Conservation (phyloP, 495 filamentous ascomycete genomes). For the Baudoinia panamericana region DNA sequence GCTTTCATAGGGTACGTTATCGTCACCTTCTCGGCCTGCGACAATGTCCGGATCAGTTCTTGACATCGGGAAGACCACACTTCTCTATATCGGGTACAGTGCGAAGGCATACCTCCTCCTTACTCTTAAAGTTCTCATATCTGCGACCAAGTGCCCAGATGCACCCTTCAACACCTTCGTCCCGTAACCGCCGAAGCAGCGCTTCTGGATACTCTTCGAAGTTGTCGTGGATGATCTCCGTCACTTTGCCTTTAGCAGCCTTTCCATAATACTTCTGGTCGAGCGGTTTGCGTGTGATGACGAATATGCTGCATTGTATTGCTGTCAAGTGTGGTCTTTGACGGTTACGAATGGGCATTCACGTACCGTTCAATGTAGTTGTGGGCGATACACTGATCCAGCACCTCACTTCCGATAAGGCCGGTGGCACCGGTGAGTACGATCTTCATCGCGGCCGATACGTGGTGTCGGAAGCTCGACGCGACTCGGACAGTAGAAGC, state of each 20-base stretch:
- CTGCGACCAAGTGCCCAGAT: constrained; percentile 14
- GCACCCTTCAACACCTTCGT: constrained; percentile 16
- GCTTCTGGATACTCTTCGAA: constrained; percentile 13
- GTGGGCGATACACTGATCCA: constrained; percentile 17
- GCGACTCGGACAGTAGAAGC: too few relatives aligned
- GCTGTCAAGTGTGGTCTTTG: too few relatives aligned
- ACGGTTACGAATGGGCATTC: too few relatives aligned
- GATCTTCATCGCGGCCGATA: too few relatives aligned
- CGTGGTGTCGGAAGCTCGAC: too few relatives aligned
- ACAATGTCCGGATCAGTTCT: too few relatives aligned
- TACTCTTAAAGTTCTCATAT: too few relatives aligned
- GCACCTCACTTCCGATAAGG: constrained; percentile 19
- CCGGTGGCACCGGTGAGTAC: constrained; percentile 18
- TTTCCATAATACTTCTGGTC: constrained; percentile 5
- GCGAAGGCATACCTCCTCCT: too few relatives aligned
- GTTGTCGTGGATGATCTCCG: constrained; percentile 15
- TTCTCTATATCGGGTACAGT: too few relatives aligned
- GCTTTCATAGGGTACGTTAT: constrained; percentile 13
- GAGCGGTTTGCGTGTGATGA: constrained; percentile 12
- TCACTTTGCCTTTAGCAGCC: constrained; percentile 6
- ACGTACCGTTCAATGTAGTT: constrained; percentile 18
- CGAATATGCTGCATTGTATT: too few relatives aligned
- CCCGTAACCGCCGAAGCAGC: constrained; percentile 1
- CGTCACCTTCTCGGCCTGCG: constrained; percentile 16
- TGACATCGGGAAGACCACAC: too few relatives aligned